Base-by-base conservation (phyloP, 805 yeast species). In the Ogataea parapolymorpha region DNA sequence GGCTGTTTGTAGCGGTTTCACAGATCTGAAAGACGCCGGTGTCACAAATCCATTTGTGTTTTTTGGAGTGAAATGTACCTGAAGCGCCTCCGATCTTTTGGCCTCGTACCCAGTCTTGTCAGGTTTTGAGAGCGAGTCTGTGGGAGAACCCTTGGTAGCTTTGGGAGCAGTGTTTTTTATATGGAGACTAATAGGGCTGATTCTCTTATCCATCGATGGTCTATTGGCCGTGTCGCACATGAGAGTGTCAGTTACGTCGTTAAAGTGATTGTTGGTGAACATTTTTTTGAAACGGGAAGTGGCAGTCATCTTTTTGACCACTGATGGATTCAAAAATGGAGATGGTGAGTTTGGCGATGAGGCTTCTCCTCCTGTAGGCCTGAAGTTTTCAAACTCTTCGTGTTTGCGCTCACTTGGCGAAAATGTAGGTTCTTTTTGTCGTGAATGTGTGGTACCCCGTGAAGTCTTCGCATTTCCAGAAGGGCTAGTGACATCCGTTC, bases 1-100 rank as follows among this genome's bases (percentile, higher is more conserved):
- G 12, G 93, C 95, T 0, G 90, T 82, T 58, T 86, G 95, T 28
- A 87, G 70, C 2, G 96, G 96, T 56, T 83, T 85, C 16, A 85
- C 93, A 35, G 79, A 76, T 48, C 79, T 75, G 61, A 82, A 85
- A 12, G 74, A 68, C 28, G 72, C 77, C 1, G 84, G 80, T 0
- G 82, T 74, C 25, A 61, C 53, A 42, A 66, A 67, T 4, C 46
- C 48, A 11, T 46, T 45, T 23, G 8, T 16, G 14, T 44, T 33
- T 8, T 48, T 26, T 4, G 56, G 55, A 4, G 57, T 49, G 4
- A 37, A 49, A 29, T 26, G 25, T 9, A 26, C 9, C 29, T 39
- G 34, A 20, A 20, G 22, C 22, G 22, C 22, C 9, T 20, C 22
- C 3, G 22, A 8, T 20, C 7, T 20, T 20, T 20, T 20, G 22